These are phyloP conservation scores for Neurospora crassa DNA, from an alignment of 2,329 filamentous ascomycete species.

Conservation along the genomic window DNA sequence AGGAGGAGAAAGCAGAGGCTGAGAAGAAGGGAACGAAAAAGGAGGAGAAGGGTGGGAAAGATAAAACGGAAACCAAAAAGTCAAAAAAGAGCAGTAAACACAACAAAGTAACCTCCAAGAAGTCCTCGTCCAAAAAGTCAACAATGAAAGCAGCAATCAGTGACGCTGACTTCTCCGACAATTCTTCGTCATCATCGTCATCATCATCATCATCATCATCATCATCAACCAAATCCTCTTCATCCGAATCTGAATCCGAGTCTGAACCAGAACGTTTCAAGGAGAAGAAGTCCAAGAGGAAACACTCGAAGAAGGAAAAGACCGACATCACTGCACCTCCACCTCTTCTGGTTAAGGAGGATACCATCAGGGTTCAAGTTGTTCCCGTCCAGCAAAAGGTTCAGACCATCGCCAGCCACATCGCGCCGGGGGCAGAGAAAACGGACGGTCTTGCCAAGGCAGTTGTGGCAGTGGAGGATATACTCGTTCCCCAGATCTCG, in stretches of 20 bases:
- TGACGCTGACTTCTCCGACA: slow-evolving; percentile 7
- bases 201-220: slow-evolving; percentile 5
- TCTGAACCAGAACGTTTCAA: slow-evolving; percentile 13
- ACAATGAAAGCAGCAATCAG: slow-evolving; percentile 1
- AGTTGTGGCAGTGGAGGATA: neutral
- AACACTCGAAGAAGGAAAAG: slow-evolving; percentile 7
- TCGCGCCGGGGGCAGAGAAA: neutral
- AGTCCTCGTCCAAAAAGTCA: neutral
- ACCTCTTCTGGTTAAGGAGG: slow-evolving; percentile 2
- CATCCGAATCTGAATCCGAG: slow-evolving; percentile 5
- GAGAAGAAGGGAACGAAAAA: slow-evolving; percentile 22
- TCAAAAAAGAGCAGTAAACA: slow-evolving; percentile 9
- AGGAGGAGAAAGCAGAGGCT: slow-evolving; percentile 25
- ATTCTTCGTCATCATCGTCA: slow-evolving; percentile 3
- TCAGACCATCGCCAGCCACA: neutral
- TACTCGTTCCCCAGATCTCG: slow-evolving; percentile 3
- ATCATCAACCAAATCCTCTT: slow-evolving; percentile 4
- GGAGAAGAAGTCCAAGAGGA: slow-evolving; percentile 10
- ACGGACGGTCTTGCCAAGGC: neutral
- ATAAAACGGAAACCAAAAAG: slow-evolving; percentile 10
- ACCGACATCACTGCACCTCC: neutral
- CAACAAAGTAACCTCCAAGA: slow-evolving; percentile 5
- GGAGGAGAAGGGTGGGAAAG: slow-evolving; percentile 11
- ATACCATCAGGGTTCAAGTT: neutral
- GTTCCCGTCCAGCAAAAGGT: slow-evolving; percentile 2